Base-by-base conservation (phyloP, 805 yeast species). In the Schizosaccharomyces japonicus region DNA sequence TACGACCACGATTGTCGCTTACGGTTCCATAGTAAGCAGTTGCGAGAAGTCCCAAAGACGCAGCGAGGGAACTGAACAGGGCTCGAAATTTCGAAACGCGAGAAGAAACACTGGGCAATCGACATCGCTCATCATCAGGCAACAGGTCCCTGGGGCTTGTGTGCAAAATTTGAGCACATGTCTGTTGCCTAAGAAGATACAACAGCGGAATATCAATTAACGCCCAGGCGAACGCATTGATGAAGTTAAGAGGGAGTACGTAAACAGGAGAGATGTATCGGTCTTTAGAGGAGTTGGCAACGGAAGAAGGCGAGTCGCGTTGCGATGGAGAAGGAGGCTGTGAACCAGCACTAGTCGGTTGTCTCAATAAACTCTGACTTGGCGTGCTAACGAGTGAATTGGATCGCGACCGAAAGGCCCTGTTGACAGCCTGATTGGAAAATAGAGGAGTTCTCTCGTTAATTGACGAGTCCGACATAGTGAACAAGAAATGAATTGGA, bases 191-290 rank as follows among this genome's bases (percentile, higher is more conserved):
- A 27, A 42, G 32, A 15, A 42, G 23, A 29, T 21, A 42, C 21
- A 42, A 17, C 28, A 42, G 46, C 21, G 46, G 46, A 26, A 42
- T 42, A 21, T 42, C 46, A 29, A 42, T 42, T 21, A 42, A 21
- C 11, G 32, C 46, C 46, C 46, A 42, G 5, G 33, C n/a, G 10
- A 29, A 27, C 13, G 46, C 46, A 29, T 42, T 42, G 10, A 42
- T 28, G 25, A 42, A 42, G 17, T 42, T 42, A 5, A 42, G 25
- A 3, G 46, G 46, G 1, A 42, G 10, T 15, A 42, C 19, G 6
- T 23, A 42, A 23, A 42, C n/a, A 1, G 46, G 46, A 1, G 46
- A 42, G 13, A 36, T 19, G 15, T 13, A 19, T 3, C 42, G 27
- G 5, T n/a, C 23, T 21, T n/a, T 21, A 23, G 42, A 6, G 10